Evolutionary conservation across 2,329 filamentous ascomycete species (phyloP).

Genomic region (Sodiomyces alkalinus): DNA sequence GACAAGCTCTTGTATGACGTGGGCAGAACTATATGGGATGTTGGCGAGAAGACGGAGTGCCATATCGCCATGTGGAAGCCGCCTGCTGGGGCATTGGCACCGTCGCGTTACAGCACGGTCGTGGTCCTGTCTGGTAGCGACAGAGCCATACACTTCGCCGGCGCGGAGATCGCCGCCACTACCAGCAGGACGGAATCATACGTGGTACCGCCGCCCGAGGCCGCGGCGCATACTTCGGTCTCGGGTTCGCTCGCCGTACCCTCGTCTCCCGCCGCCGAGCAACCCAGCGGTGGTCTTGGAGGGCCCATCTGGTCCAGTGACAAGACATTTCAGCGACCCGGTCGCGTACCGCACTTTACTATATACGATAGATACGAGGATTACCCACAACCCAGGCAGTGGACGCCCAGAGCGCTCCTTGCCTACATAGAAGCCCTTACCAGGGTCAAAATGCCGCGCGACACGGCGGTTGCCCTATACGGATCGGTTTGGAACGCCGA

Average conservation of each 20-base stretch:
- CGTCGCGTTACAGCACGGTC: no score
- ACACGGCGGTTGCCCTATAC: slow-evolving; percentile 20
- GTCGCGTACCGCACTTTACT: background rate
- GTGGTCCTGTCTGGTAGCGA: slow-evolving; percentile 6
- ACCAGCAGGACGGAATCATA: no score
- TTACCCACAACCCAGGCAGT: slow-evolving; percentile 21
- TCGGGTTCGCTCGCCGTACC: no score
- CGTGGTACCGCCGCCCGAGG: background rate
- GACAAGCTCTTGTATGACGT: slow-evolving; percentile 7
- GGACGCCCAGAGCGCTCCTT: slow-evolving; percentile 26
- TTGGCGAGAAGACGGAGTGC: slow-evolving; percentile 13
- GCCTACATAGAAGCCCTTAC: slow-evolving; percentile 26
- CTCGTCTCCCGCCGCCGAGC: no score
- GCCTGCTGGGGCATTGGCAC: no score
- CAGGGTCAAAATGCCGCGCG: slow-evolving; percentile 18
- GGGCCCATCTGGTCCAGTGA: slow-evolving; percentile 4
- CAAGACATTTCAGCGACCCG: slow-evolving; percentile 1
- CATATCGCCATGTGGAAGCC: slow-evolving; percentile 8
- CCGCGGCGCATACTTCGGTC: background rate
- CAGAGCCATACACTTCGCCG: slow-evolving; percentile 3
- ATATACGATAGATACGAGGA: slow-evolving; percentile 17
- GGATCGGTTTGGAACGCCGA: slow-evolving; percentile 17
- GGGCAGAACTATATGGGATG: slow-evolving; percentile 13
- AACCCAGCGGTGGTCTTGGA: no score
- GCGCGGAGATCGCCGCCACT: slow-evolving; percentile 2